Base-by-base conservation (phyloP, 2,329 filamentous ascomycete genomes). In the Epichloe scottii region DNA sequence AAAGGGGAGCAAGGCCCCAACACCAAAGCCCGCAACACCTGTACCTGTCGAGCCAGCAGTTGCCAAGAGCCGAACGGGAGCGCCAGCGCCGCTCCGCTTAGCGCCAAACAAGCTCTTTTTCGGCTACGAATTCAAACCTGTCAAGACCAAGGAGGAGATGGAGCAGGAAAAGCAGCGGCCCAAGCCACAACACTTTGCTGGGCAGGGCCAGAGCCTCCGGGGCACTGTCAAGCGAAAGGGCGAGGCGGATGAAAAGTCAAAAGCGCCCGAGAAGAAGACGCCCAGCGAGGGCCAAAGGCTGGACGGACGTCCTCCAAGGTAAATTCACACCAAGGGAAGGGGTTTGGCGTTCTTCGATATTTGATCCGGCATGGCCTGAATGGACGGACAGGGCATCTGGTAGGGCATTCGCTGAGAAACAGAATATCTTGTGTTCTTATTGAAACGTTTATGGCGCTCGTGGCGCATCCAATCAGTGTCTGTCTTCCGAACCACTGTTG, bases 81-180 rank as follows among this genome's bases (percentile, higher is more conserved):
- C 89, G 0, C 89, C 91, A 0, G 87, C 93, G 63, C 89, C 91
- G 3, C 76, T 98, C 7, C 79, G 93, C 30, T 67, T 98, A 48
- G 79, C 88, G 0, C 85, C 87, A 0, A 93, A 93, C 60, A 95
- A 96, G 68, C 75, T 98, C 4, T 98, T 98, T 74, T 95, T 98
- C 56, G 93, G 93, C 3, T 98, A 97, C 62, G 85, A 95, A 62
- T 78, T 95, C 63, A 95, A 86, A 66, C 91, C 91, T 0, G 75
- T 94, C 41, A 90, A 89, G 72, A 87, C 87, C 8, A 81, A 85
- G 52, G 84, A 81, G 37, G 81, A 88, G 52, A 82, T 81, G 63
- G 79, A 81, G 48, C 75, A 82, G 54, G 81, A 85, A 53, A 77
- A 81, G 38, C 78, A 81, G 54, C 57, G 81, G n/a, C 75, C 78